Percentiles rank a stretch among this genome's conserved stretches.
Evolutionary conservation across 139 green algal species (phyloP).

Genomic region (Asterochloris sp.): DNA sequence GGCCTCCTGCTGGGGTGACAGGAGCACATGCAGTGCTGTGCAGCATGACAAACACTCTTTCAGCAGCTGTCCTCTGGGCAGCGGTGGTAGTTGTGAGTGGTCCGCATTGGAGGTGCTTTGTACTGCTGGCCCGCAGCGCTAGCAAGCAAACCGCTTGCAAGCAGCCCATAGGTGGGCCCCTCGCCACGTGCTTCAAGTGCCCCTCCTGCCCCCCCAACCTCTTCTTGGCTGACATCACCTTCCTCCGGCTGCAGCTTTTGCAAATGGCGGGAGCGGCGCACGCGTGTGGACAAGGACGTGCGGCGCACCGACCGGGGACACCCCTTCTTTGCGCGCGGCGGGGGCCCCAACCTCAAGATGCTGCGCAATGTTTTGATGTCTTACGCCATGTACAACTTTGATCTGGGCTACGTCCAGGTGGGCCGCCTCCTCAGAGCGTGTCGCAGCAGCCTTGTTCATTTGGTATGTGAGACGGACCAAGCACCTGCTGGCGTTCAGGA

Average conservation of each 20-base stretch:
- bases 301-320: constrained; percentile 57
- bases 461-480: neutral
- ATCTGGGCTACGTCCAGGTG: constrained; percentile 87
- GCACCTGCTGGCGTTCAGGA: no score
- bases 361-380: constrained; percentile 62
- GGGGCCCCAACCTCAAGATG: constrained; percentile 20
- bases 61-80: no score
- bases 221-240: neutral
- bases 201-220: neutral
- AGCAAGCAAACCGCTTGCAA: no score
- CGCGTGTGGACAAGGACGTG: constrained; percentile 87
- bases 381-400: constrained; percentile 84
- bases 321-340: constrained; percentile 54
- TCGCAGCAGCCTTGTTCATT: neutral
- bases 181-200: no score
- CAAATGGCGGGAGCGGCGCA: constrained; percentile 69
- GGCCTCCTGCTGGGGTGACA: no score
- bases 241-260: constrained; percentile 34
- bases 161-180: no score
- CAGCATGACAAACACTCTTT: no score
- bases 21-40: no score
- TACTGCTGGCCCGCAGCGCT: no score
- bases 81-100: no score
- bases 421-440: neutral
- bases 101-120: no score